A percentile compares a stretch with the other conserved stretches of the same genome.
These are phyloP conservation scores for Pseudisothecium myosuroides DNA, from an alignment of 225 moss, liverwort and hornwort species.

Conservation along the genomic window DNA sequence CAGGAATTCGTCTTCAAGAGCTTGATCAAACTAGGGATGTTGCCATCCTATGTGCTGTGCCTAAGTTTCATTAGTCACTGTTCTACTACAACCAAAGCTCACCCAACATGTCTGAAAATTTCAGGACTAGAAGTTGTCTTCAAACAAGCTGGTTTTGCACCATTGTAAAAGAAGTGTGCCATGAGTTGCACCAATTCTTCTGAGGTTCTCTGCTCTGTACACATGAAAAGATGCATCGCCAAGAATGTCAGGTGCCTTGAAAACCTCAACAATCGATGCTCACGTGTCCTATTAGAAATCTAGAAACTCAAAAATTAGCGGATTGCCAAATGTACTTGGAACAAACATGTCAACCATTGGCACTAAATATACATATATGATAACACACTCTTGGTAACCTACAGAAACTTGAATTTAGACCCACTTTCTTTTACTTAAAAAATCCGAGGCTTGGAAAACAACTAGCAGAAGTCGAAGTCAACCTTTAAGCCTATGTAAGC, in stretches of 20 bases:
- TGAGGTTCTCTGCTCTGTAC: conserved; percentile 32
- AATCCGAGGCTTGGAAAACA: neutral
- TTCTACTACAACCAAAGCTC: neutral
- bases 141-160: conserved; percentile 32
- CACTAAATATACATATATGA: neutral
- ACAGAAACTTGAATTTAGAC: neutral
- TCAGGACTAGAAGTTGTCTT: conserved; percentile 7
- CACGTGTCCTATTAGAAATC: neutral
- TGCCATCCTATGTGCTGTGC: neutral
- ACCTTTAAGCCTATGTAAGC: conserved; percentile 36
- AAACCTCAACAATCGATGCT: neutral
- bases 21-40: neutral
- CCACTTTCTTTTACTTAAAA: neutral
- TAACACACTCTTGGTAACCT: neutral
- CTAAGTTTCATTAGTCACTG: neutral
- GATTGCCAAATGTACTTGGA: neutral
- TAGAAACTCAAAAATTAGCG: neutral
- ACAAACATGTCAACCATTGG: neutral
- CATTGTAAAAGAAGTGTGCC: conserved; percentile 57
- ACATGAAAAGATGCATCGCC: neutral
- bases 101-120: neutral
- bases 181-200: conserved; percentile 49
- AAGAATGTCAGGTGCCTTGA: neutral
- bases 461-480: neutral
- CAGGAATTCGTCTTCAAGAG: neutral